Evolutionary conservation across 2,329 filamentous ascomycete species (phyloP), one percentile per base, ranked within the genome.

Genomic region (Escovopsis sp.): DNA sequence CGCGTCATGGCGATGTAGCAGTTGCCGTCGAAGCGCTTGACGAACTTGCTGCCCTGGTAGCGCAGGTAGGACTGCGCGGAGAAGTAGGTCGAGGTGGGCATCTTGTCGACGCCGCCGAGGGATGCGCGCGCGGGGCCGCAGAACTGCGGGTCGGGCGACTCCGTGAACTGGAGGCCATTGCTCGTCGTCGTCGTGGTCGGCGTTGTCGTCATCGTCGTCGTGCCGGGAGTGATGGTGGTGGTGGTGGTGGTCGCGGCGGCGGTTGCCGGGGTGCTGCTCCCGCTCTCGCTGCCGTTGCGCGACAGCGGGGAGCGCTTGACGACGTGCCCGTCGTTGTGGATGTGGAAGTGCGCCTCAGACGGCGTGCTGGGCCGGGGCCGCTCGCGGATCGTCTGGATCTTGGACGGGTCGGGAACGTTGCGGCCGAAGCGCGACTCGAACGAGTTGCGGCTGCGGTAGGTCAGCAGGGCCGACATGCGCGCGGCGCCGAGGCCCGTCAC

Each of bases 1-100:
- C 91, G 82, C 4, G 91, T 96, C 62, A 98, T 95, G 51, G 91
- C 88, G 52, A 98, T 96, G 66, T 98, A 98, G 66, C 91, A 98
- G 61, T 98, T 98, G 55, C 87, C 85, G 62, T 98, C 91, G 60
- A 96, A 98, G 9, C 91, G 83, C 61, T 85, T 87, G 53, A 96
- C 91, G 54, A 98, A 98, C 62, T 98, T 98, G 53, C 82, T 76
- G 43, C 87, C 89, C 63, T 98, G 91, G 62, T 98, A 98, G 18
- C 91, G 83, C 36, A 98, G 75, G 62, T 98, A 98, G 0, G 88
- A 95, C 60, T 98, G 91, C 1, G 91, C 91, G 0, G 91, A 96
- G 64, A 96, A 98, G 63, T 95, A 95, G n/a, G 85, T 91, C 7
- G 80, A 78, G 6, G 73, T 62, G 6, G 73, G 62, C 43, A 70